Evolutionary conservation across 2,329 filamentous ascomycete species (phyloP).

Genomic region (Fusarium sp.): DNA sequence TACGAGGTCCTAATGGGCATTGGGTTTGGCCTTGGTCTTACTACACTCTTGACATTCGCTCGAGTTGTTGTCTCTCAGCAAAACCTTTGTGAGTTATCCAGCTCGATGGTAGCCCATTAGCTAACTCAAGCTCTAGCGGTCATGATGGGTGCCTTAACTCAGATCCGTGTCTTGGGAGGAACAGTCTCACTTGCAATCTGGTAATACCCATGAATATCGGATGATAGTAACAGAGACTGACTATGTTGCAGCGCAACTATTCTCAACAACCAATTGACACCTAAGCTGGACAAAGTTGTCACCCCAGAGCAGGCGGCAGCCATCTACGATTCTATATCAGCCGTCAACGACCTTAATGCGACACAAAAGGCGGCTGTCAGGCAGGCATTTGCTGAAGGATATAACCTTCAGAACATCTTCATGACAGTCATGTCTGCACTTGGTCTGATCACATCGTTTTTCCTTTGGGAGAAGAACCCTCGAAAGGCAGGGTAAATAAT

Average conservation of each 20-base stretch:
- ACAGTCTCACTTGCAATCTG: conserved; percentile 31
- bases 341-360: background rate
- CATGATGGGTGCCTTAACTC: conserved; percentile 29
- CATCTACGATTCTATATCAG: background rate
- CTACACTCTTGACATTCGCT: conserved; percentile 26
- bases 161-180: conserved; percentile 28
- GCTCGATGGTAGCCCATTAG: fast-evolving
- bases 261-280: background rate
- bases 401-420: background rate
- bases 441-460: background rate
- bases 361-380: background rate
- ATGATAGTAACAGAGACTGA: background rate
- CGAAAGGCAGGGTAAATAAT: background rate
- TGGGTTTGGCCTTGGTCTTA: conserved; percentile 26
- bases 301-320: background rate
- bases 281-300: background rate
- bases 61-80: conserved; percentile 12
- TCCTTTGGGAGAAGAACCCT: background rate
- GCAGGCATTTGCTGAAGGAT: background rate
- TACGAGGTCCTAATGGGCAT: conserved; percentile 30
- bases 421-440: background rate
- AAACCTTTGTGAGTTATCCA: conserved; percentile 4
- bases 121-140: conserved; percentile 10
- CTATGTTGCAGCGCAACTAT: background rate
- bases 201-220: background rate